Evolutionary conservation across 2,329 filamentous ascomycete genomes (phyloP).

Genomic region (Trichoderma oligosporum): DNA sequence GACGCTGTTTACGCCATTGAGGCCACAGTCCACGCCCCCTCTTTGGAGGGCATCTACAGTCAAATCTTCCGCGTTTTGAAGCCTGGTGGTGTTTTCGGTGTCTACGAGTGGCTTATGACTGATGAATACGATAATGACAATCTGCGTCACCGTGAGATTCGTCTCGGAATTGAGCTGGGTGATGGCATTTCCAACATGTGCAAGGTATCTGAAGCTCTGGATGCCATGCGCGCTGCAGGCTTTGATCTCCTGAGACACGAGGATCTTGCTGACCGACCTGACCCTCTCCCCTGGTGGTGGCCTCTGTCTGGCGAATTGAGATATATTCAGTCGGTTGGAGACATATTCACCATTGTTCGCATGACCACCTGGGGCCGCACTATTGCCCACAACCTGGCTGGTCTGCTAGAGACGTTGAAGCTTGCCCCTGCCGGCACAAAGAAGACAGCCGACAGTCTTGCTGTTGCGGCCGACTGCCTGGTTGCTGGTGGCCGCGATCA

Average conservation of each 20-base stretch:
- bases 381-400: conserved; percentile 71
- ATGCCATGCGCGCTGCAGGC: conserved; percentile 77
- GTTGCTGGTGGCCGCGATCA: conserved; percentile 83
- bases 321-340: conserved; percentile 74
- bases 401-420: conserved; percentile 67
- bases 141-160: conserved; percentile 76
- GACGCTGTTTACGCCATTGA: conserved; percentile 94
- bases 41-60: conserved; percentile 80
- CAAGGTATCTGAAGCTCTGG: conserved; percentile 70
- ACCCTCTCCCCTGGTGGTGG: conserved; percentile 20
- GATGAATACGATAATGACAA: conserved; percentile 87
- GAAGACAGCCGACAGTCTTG: conserved; percentile 92
- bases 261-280: conserved; percentile 55
- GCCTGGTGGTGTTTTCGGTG: conserved; percentile 88
- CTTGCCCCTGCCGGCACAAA: conserved; percentile 79
- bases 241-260: conserved; percentile 62
- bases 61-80: conserved; percentile 90
- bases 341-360: conserved; percentile 77
- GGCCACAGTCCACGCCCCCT: conserved; percentile 86
- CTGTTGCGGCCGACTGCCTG: conserved; percentile 74
- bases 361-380: conserved; percentile 84
- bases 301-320: conserved; percentile 55
- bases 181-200: conserved; percentile 96
- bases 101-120: conserved; percentile 97
- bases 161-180: conserved; percentile 85